Percentiles rank a stretch among this genome's conserved stretches.
Conservation (phyloP, 2,329 filamentous ascomycete species). For the Phaeosphaeriaceae sp. region DNA sequence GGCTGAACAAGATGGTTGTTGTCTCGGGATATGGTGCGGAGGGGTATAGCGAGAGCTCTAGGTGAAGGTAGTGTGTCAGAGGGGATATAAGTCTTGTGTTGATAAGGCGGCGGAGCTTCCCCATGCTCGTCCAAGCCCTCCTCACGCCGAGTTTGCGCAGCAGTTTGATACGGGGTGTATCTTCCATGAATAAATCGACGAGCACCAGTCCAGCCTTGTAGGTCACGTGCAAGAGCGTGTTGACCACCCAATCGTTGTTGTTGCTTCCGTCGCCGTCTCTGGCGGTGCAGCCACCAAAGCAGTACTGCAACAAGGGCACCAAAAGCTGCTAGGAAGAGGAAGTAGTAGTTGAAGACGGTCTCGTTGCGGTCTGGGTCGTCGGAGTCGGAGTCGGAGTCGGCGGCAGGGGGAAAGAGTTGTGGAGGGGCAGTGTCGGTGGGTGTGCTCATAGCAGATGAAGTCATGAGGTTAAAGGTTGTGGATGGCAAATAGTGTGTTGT, state of each 20-base stretch:
- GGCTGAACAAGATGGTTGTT: conserved; percentile 39
- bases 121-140: conserved; percentile 70
- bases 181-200: conserved; percentile 39
- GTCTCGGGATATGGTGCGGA: conserved; percentile 48
- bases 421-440: conserved; percentile 4
- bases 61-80: conserved; percentile 3
- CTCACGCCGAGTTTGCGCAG: conserved; percentile 37
- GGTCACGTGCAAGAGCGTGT: conserved; percentile 44
- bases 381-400: not conserved
- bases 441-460: not conserved
- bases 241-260: conserved; percentile 35
- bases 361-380: conserved; percentile 11
- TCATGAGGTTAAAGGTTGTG: not conserved
- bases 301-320: conserved; percentile 52
- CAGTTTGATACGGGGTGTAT: conserved; percentile 25
- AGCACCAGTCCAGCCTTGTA: conserved; percentile 43
- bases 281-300: conserved; percentile 54
- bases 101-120: conserved; percentile 70
- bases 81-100: conserved; percentile 37
- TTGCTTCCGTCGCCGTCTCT: conserved; percentile 46
- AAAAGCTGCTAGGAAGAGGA: conserved; percentile 63
- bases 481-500: not conserved
- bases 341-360: conserved; percentile 56
- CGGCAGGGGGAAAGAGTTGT: conserved; percentile 14
- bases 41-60: conserved; percentile 40